These are phyloP conservation scores for Euphorbia peplus DNA, from an alignment of 345 rosid genomes.

Conservation along the genomic window DNA sequence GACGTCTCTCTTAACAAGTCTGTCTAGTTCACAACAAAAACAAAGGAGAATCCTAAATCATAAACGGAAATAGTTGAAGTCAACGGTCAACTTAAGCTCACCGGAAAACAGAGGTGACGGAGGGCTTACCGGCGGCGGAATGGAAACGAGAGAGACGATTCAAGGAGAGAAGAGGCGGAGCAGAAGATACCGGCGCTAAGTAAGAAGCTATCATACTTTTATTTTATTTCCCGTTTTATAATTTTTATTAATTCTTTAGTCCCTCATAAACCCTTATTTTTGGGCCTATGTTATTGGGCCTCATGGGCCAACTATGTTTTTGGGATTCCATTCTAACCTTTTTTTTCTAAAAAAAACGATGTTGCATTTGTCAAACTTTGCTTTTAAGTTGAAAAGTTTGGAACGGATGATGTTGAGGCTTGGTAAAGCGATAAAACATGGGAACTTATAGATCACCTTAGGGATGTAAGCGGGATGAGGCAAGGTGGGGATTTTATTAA, in stretches of 20 bases:
- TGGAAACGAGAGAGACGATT: constrained; percentile 31
- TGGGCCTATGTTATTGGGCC: background rate
- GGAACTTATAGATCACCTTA: too few species aligned
- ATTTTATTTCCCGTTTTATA: background rate
- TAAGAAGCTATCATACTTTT: constrained; percentile 34
- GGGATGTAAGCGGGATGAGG: too few species aligned
- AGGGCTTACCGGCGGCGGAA: constrained; percentile 49
- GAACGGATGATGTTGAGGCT: too few species aligned
- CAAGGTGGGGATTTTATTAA: too few species aligned
- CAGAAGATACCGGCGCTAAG: constrained; percentile 40
- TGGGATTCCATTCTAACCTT: too few species aligned
- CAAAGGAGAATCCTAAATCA: background rate
- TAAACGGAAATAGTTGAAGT: background rate
- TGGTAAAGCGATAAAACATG: too few species aligned
- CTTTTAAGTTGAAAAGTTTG: too few species aligned
- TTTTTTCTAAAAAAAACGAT: too few species aligned
- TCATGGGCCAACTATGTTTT: background rate
- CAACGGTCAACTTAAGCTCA: background rate
- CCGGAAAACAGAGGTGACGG: background rate
- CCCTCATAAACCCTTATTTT: background rate
- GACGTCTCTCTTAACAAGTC: constrained; percentile 49
- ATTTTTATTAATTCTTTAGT: background rate
- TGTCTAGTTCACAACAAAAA: constrained; percentile 54
- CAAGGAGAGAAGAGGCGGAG: constrained; percentile 39
- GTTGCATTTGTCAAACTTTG: too few species aligned